A percentile compares a stretch with the other conserved stretches of the same genome.
These are phyloP conservation scores for Prototheca wickerhamii DNA, from an alignment of 163 green algal species.

Conservation along the genomic window DNA sequence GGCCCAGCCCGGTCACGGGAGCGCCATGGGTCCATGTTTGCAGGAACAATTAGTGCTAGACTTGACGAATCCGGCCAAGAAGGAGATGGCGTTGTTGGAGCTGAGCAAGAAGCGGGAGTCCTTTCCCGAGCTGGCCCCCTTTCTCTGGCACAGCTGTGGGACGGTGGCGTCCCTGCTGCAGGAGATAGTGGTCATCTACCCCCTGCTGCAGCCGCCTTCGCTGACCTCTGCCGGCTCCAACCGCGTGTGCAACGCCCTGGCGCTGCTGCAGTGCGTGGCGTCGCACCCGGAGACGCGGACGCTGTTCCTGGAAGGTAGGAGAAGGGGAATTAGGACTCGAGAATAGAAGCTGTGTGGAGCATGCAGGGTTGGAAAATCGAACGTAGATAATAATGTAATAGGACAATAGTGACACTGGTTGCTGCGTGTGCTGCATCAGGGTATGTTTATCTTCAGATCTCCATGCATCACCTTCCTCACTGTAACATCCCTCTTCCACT, in stretches of 20 bases:
- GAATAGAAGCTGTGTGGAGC: too few relatives aligned
- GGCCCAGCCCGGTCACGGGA: too few relatives aligned
- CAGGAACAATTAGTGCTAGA: constrained; percentile 59
- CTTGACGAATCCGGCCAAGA: constrained; percentile 51
- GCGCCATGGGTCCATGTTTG: background rate
- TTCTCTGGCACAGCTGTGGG: constrained; percentile 95
- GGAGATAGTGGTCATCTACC: constrained; percentile 98
- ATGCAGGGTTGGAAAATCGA: background rate
- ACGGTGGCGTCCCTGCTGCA: constrained; percentile 89
- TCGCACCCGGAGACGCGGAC: constrained; percentile 84
- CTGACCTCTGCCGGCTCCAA: constrained; percentile 94
- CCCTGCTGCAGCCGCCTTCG: constrained; percentile 81
- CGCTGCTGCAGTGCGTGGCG: constrained; percentile 91
- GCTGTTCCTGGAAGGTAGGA: constrained; percentile 88
- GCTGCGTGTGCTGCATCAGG: background rate
- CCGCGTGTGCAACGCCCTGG: constrained; percentile 95
- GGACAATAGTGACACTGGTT: too few relatives aligned
- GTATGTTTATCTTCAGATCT: constrained; percentile 1
- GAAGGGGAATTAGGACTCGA: too few relatives aligned
- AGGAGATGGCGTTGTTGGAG: constrained; percentile 94
- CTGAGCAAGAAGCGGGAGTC: constrained; percentile 91
- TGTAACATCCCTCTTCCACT: background rate
- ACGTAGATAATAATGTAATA: too few relatives aligned
- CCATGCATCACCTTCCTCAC: background rate
- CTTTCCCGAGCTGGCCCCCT: constrained; percentile 90